Conservation (phyloP, 2,329 filamentous ascomycete species). For the Alternaria brassicicola region DNA sequence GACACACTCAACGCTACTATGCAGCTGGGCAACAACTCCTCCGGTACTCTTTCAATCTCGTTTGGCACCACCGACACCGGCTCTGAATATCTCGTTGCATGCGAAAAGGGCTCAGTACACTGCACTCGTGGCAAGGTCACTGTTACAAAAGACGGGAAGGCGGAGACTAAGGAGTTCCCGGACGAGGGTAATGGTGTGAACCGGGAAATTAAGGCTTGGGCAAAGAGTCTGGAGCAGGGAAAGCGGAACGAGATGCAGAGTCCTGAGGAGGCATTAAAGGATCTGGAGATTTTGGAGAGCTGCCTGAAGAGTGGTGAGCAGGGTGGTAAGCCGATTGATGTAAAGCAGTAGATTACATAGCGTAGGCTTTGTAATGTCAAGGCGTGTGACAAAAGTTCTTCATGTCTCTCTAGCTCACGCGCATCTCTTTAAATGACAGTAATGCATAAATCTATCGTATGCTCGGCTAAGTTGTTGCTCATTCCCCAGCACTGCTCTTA, state of each 20-base stretch:
- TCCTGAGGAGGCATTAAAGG: conserved; percentile 64
- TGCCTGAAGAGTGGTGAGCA: conserved; percentile 51
- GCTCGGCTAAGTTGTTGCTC: background rate
- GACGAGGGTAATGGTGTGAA: conserved; percentile 61
- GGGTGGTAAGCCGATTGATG: conserved; percentile 40
- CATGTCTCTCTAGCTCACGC: too few relatives aligned
- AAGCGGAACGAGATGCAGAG: conserved; percentile 58
- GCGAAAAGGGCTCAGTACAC: conserved; percentile 63
- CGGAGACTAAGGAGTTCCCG: conserved; percentile 53
- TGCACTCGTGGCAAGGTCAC: conserved; percentile 53
- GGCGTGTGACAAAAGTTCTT: background rate
- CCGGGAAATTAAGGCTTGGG: conserved; percentile 68
- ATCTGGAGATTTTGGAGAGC: conserved; percentile 62
- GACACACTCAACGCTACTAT: conserved; percentile 69
- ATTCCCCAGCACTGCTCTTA: background rate
- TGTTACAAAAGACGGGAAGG: conserved; percentile 24
- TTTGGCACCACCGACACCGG: conserved; percentile 63
- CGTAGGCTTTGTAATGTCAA: background rate
- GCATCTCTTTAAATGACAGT: background rate
- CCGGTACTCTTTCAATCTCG: conserved; percentile 64
- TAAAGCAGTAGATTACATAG: conserved; percentile 11
- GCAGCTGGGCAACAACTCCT: conserved; percentile 59
- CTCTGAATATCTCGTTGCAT: conserved; percentile 63
- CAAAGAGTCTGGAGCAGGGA: conserved; percentile 57
- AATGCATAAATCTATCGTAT: background rate